A percentile compares a stretch with the other conserved stretches of the same genome.
These are phyloP conservation scores for Pseudogymnoascus pannorum DNA, from an alignment of 2,329 filamentous ascomycete species.

Conservation along the genomic window DNA sequence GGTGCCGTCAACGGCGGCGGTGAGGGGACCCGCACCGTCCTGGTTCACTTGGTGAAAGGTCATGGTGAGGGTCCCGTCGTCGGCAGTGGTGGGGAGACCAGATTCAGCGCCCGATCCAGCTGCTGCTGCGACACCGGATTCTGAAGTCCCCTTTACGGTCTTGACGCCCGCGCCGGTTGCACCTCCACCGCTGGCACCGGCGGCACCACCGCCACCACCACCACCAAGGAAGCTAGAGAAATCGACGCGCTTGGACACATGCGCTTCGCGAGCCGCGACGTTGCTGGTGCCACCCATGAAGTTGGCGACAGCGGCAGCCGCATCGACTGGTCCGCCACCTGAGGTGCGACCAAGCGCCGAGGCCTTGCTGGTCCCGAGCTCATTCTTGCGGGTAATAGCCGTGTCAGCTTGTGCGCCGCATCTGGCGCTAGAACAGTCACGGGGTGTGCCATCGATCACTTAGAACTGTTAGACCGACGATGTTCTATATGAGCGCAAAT, in stretches of 20 bases:
- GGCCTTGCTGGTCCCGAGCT: constrained; percentile 48
- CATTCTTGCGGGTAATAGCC: constrained; percentile 57
- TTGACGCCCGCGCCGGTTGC: constrained; percentile 47
- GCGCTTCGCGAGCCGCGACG: constrained; percentile 63
- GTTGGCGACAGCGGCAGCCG: constrained; percentile 46
- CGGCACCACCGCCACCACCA: constrained; percentile 24
- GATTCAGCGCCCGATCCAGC: constrained; percentile 45
- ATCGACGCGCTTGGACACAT: constrained; percentile 51
- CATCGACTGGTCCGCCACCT: constrained; percentile 51
- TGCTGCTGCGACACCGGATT: constrained; percentile 43
- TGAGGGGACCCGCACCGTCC: constrained; percentile 59
- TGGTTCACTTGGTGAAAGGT: constrained; percentile 66
- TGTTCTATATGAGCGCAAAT: constrained; percentile 11
- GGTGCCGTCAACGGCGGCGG: constrained; percentile 52
- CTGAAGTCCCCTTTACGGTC: constrained; percentile 35
- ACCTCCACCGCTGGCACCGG: constrained; percentile 35
- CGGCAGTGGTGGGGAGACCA: constrained; percentile 53
- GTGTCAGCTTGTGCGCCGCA: constrained; percentile 64
- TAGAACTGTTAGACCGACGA: constrained; percentile 15
- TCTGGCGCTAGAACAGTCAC: constrained; percentile 53
- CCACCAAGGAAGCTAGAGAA: constrained; percentile 18
- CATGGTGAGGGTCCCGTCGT: constrained; percentile 55
- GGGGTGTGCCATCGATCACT: constrained; percentile 59
- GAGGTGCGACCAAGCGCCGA: constrained; percentile 57
- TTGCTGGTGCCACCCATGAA: constrained; percentile 50